Evolutionary conservation across 2,329 filamentous ascomycete genomes (phyloP), one percentile per base, ranked within the genome.

Genomic region (Emydomyces testavorans): DNA sequence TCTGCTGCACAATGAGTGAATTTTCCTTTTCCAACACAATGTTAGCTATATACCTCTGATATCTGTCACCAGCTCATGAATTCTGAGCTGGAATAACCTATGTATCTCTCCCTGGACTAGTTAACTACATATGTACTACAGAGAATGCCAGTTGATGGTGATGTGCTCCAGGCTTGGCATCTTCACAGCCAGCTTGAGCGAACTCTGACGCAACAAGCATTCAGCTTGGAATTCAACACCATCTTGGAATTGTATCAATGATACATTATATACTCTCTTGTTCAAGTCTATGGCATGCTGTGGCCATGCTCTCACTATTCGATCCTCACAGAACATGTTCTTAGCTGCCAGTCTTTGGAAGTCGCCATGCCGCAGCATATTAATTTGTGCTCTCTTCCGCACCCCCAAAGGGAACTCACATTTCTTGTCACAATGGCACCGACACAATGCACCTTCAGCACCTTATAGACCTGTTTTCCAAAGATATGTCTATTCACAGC

Each of bases 401-500:
- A 11, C 43, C 6, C 26, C 31, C 20, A 34, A 3, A 4, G 2
- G 8, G 28, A 42, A 20, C 20, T 13, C 8, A 6, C 29, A 34
- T 18, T 16, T 6, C 7, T n/a, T 28, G 18, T 36, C 8, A 28
- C 38, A 23, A n/a, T 20, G 3, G 6, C 11, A 4, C 16, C 45
- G 18, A 26, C 37, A 40, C 8, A 23, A 16, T 10, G 6, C 26
- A 6, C 16, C 41, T 34, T 6, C 13, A 20, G n/a, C 21, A 23
- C 3, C n/a, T 1, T 23, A 7, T 16, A 31, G 18, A 23, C 16
- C 18, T 2, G 5, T 32, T 16, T 23, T 34, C 24, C 35, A 37
- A 13, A 15, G 37, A 11, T 15, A 28, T 35, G 45, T 53, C 26
- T 46, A 51, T 28, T 37, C 42, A 16, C 49, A 47, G 34, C 49